Percentiles rank a stretch among this genome's conserved stretches.
Conservation (phyloP, 2,329 filamentous ascomycete species). For the Teratosphaeria pseudoeucalypti region DNA sequence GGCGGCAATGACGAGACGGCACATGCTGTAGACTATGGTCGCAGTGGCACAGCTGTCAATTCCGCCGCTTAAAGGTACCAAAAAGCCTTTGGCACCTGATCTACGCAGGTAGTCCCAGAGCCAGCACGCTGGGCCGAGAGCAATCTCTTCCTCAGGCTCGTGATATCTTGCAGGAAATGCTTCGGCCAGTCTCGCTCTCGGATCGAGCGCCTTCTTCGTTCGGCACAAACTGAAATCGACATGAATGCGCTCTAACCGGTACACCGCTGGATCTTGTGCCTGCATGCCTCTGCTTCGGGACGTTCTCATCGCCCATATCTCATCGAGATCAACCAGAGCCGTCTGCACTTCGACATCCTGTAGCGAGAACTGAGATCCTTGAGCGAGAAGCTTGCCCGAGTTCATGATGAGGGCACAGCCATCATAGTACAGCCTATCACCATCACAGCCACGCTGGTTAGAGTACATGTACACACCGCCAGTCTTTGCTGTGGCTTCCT, state of each 20-base stretch:
- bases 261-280: conserved; percentile 36
- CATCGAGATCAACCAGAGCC: conserved; percentile 52
- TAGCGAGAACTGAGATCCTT: conserved; percentile 56
- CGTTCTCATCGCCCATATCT: conserved; percentile 54
- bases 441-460: conserved; percentile 49
- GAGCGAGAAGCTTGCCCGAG: conserved; percentile 53
- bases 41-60: conserved; percentile 51
- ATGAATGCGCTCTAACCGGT: conserved; percentile 37
- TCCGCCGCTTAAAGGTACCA: conserved; percentile 49
- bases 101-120: conserved; percentile 54
- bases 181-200: conserved; percentile 32
- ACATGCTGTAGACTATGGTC: conserved; percentile 39
- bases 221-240: conserved; percentile 34
- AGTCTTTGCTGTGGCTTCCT: conserved; percentile 52
- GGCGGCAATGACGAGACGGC: conserved; percentile 45
- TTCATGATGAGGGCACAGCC: conserved; percentile 53
- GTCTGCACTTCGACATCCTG: conserved; percentile 47
- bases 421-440: conserved; percentile 53
- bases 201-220: conserved; percentile 3
- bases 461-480: conserved; percentile 55
- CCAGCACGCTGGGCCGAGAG: conserved; percentile 54
- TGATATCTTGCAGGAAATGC: conserved; percentile 44
- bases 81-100: conserved; percentile 43
- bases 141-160: conserved; percentile 57
- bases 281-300: conserved; percentile 49